Evolutionary conservation across 2,329 filamentous ascomycete species (phyloP).

Genomic region (Sphaerulina vaccinii): DNA sequence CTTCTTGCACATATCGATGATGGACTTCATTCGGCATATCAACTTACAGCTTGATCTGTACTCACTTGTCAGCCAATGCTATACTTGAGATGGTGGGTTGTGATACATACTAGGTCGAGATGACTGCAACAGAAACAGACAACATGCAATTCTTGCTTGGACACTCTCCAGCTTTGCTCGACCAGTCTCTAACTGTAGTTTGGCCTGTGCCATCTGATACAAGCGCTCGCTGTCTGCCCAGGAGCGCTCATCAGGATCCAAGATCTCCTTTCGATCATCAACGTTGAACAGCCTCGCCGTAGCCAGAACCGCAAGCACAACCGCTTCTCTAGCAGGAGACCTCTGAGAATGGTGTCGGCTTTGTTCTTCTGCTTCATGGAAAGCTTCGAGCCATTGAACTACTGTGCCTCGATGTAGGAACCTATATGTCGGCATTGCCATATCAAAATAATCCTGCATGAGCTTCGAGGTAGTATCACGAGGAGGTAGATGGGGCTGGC

Average conservation of each 20-base stretch:
- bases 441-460: conserved; percentile 45
- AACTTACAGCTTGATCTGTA: conserved; percentile 7
- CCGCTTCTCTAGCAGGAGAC: conserved; percentile 45
- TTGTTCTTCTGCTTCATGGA: conserved; percentile 45
- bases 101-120: conserved; percentile 8
- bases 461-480: conserved; percentile 34
- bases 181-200: conserved; percentile 30
- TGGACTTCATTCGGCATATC: background rate
- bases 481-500: conserved; percentile 45
- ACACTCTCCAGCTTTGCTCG: conserved; percentile 37
- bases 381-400: conserved; percentile 46
- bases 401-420: conserved; percentile 47
- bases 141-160: conserved; percentile 43
- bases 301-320: conserved; percentile 56
- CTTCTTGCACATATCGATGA: too few relatives aligned
- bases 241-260: conserved; percentile 22
- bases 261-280: conserved; percentile 23
- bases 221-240: conserved; percentile 32
- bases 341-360: conserved; percentile 37
- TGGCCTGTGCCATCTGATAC: conserved; percentile 28
- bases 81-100: background rate
- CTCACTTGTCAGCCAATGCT: background rate
- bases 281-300: conserved; percentile 41
- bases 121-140: conserved; percentile 39
- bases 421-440: conserved; percentile 45